Conservation (phyloP, 352 stramenopile genomes). For the Phytophthora melonis region DNA sequence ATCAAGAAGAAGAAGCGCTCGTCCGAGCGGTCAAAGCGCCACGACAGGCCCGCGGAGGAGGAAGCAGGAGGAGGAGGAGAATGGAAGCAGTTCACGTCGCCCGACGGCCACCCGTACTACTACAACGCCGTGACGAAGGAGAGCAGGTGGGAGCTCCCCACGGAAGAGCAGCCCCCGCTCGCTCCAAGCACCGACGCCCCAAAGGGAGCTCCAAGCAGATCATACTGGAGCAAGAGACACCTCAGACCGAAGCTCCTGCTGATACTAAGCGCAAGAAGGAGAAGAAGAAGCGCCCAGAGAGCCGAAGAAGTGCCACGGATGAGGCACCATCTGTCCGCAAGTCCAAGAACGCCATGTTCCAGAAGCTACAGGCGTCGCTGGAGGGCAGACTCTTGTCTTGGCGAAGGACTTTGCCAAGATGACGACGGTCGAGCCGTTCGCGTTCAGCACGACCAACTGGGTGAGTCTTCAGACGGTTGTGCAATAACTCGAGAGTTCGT, state of each 20-base stretch:
- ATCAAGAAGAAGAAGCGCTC: slow-evolving; percentile 37
- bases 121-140: slow-evolving; percentile 73
- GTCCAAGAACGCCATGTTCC: slow-evolving; percentile 50
- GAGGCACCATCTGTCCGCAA: not conserved
- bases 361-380: slow-evolving; percentile 67
- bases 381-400: slow-evolving; percentile 47
- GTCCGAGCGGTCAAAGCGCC: slow-evolving; percentile 19
- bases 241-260: not conserved
- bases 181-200: slow-evolving; percentile 11
- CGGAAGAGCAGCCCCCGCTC: slow-evolving; percentile 15
- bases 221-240: slow-evolving; percentile 9
- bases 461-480: slow-evolving; percentile 19
- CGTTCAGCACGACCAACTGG: slow-evolving; percentile 72
- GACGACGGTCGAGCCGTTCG: slow-evolving; percentile 62
- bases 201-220: slow-evolving; percentile 24
- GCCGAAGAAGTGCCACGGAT: slow-evolving; percentile 1
- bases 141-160: slow-evolving; percentile 69
- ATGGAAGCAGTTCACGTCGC: slow-evolving; percentile 69
- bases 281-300: slow-evolving; percentile 15
- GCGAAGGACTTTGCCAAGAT: slow-evolving; percentile 68
- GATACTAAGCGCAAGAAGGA: slow-evolving; percentile 5
- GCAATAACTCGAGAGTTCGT: not conserved
- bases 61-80: slow-evolving; percentile 15
- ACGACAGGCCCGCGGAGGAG: not conserved
- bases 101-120: slow-evolving; percentile 69